phyloP scores from a whole-genome alignment of 192 early-diverging fungal genomes.

The Coemansia sp. region DNA sequence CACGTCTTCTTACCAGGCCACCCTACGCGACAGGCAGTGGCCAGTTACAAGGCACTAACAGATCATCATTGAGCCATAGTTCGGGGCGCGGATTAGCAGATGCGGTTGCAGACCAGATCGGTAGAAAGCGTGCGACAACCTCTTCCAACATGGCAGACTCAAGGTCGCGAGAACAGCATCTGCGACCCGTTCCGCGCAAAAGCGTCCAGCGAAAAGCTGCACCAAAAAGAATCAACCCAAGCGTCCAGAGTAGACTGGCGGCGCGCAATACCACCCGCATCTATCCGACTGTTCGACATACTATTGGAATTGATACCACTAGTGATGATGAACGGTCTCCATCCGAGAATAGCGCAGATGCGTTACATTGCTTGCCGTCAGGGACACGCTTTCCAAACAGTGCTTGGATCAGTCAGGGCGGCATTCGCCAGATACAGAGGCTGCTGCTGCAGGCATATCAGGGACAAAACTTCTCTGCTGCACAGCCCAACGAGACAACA shows the following conservation, averaged over 20 bases:
- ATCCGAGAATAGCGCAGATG: background rate
- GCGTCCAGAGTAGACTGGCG: background rate
- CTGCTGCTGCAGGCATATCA: slow-evolving; percentile 1
- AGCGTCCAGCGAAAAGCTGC: slow-evolving; percentile 11
- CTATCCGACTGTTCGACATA: background rate
- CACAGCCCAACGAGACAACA: background rate
- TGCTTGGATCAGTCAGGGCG: slow-evolving; percentile 45
- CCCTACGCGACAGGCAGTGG: background rate
- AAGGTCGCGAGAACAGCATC: background rate
- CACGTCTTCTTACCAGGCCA: slow-evolving; percentile 19
- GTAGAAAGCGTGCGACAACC: background rate
- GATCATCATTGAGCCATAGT: background rate
- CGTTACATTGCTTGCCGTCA: slow-evolving; percentile 14
- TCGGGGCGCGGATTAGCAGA: slow-evolving; percentile 7
- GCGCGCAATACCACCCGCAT: background rate
- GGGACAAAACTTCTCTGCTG: background rate
- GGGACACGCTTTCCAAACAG: slow-evolving; percentile 34
- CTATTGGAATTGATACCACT: background rate
- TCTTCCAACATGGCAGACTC: background rate
- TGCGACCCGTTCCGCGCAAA: background rate
- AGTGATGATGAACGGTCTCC: background rate
- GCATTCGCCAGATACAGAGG: slow-evolving; percentile 22
- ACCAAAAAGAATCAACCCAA: slow-evolving; percentile 17
- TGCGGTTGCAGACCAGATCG: slow-evolving; percentile 13
- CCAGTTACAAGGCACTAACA: background rate